Evolutionary conservation across 176 grass and related monocot species (phyloP).

Genomic region (Ampelocalamus luodianensis): DNA sequence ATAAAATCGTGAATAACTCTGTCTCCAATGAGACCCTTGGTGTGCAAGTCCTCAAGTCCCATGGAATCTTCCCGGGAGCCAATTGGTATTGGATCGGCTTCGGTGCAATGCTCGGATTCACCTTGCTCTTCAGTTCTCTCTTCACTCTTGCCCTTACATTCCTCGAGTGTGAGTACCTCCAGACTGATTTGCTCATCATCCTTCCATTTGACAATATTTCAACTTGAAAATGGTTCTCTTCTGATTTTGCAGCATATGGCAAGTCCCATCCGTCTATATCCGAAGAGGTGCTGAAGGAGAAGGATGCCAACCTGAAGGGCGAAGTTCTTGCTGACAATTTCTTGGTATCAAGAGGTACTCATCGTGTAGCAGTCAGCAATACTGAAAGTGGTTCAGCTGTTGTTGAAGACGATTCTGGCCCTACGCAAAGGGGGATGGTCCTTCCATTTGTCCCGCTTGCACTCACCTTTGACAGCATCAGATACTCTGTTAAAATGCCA

Average conservation of each 20-base stretch:
- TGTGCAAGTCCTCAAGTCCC: constrained; percentile 56
- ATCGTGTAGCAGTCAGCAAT: constrained; percentile 20
- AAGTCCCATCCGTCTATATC: constrained; percentile 66
- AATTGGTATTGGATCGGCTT: constrained; percentile 95
- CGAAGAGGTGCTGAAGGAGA: constrained; percentile 77
- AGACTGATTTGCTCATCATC: constrained; percentile 14
- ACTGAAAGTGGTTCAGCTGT: constrained; percentile 13
- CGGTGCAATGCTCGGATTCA: constrained; percentile 74
- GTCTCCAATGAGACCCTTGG: constrained; percentile 55
- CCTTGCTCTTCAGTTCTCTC: constrained; percentile 76
- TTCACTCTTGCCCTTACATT: constrained; percentile 75
- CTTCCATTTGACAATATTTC: constrained; percentile 3
- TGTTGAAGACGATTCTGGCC: constrained; percentile 32
- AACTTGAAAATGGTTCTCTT: constrained; percentile 21
- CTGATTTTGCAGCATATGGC: constrained; percentile 65
- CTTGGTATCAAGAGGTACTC: constrained; percentile 51
- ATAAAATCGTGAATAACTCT: constrained; percentile 46
- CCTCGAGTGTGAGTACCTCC: constrained; percentile 57
- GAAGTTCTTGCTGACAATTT: constrained; percentile 44
- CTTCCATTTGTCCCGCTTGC: constrained; percentile 87
- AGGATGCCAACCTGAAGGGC: constrained; percentile 62
- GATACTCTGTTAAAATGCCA: constrained; percentile 96
- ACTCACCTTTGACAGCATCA: constrained; percentile 74
- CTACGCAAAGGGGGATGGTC: constrained; percentile 74
- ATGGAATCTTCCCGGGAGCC: constrained; percentile 79